Evolutionary conservation across 805 yeast species (phyloP).

Genomic region (Candida ponderosae): DNA sequence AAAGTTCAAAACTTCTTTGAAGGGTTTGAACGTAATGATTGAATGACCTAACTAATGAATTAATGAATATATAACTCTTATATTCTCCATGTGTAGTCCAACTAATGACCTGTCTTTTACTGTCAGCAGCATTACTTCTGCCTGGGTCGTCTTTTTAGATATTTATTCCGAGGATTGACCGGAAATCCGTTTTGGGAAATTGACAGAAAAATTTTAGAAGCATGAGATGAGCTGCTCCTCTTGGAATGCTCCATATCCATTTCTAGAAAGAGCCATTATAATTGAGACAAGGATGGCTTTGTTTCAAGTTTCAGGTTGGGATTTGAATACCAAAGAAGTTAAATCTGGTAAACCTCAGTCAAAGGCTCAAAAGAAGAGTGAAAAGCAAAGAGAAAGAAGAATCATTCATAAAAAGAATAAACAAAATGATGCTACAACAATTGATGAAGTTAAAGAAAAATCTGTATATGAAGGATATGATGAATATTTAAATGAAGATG

Average conservation of each 20-base stretch:
- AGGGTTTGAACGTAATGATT: no score
- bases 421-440: conserved; percentile 7
- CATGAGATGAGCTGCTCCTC: not conserved
- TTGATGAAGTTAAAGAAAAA: conserved; percentile 2
- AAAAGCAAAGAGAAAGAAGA: conserved; percentile 13
- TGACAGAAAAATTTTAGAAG: conserved; percentile 1
- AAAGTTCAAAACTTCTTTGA: no score
- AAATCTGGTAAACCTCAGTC: conserved; percentile 31
- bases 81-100: no score
- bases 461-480: conserved; percentile 1
- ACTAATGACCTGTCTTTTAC: no score
- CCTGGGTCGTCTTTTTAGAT: no score
- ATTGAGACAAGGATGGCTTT: conserved; percentile 51
- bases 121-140: no score
- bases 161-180: no score
- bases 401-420: conserved; percentile 12
- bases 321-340: conserved; percentile 46
- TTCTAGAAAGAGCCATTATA: not conserved
- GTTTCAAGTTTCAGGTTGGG: conserved; percentile 82
- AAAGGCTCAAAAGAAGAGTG: conserved; percentile 21
- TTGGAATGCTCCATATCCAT: not conserved
- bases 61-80: no score
- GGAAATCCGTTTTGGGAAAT: conserved; percentile 14
- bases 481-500: conserved; percentile 1
- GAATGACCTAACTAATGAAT: no score